Evolutionary conservation across 805 yeast species (phyloP).

Genomic region (Kuraishia ogatae): DNA sequence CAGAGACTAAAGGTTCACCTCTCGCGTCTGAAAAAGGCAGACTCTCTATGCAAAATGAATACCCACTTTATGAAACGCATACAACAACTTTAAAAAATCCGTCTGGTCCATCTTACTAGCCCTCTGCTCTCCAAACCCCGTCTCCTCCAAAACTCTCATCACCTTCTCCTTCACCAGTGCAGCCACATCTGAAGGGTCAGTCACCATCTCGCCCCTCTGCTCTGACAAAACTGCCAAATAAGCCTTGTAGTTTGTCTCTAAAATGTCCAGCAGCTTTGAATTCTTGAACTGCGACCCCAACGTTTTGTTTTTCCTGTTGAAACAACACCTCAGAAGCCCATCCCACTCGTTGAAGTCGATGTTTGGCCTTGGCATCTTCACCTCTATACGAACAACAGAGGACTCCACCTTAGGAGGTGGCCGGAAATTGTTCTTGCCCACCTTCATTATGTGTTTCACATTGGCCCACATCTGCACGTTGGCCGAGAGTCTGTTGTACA

Average conservation of each 20-base stretch:
- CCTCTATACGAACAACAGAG: constrained; percentile 87
- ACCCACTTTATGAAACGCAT: constrained; percentile 95
- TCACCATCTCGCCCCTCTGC: constrained; percentile 40
- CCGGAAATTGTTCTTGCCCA: constrained; percentile 90
- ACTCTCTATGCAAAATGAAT: constrained; percentile 88
- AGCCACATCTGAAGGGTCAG: constrained; percentile 28
- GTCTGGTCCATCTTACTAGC: constrained; percentile 93
- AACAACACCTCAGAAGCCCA: constrained; percentile 83
- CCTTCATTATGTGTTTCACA: constrained; percentile 97
- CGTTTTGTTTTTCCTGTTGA: constrained; percentile 90
- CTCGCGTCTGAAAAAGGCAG: too few relatives aligned
- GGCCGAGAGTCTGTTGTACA: constrained; percentile 89
- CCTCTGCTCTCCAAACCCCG: constrained; percentile 78
- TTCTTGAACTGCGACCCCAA: constrained; percentile 90
- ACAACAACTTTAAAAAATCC: constrained; percentile 77
- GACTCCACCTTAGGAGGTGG: constrained; percentile 99
- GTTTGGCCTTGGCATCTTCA: constrained; percentile 89
- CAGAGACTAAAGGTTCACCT: too few relatives aligned
- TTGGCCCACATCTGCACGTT: constrained; percentile 99
- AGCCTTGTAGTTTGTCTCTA: constrained; percentile 84
- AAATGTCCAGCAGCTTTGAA: constrained; percentile 63
- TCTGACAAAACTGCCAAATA: constrained; percentile 44
- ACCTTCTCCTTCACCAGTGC: constrained; percentile 60
- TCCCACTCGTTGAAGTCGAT: constrained; percentile 96
- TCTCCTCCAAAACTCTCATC: constrained; percentile 63